Evolutionary conservation across 1,284 basidiomycete species (phyloP).

Genomic region (Boletus sp.): DNA sequence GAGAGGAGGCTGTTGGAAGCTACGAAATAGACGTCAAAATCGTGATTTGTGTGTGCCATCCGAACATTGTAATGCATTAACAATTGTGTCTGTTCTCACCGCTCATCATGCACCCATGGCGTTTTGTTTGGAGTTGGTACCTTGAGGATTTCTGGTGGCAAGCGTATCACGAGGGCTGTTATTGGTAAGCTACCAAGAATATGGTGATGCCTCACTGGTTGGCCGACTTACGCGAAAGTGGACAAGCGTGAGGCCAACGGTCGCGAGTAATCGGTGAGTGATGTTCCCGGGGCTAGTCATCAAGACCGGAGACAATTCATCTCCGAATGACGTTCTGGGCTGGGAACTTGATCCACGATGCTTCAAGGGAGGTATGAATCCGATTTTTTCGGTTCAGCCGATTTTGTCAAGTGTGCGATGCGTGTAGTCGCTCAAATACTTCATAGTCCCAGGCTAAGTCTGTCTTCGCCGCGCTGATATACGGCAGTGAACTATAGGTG

Average conservation of each 20-base stretch:
- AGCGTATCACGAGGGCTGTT: background rate
- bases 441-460: background rate
- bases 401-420: background rate
- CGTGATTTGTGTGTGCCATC: conserved; percentile 1
- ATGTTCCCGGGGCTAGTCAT: background rate
- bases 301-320: background rate
- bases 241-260: background rate
- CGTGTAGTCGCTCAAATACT: background rate
- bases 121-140: background rate
- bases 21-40: conserved; percentile 22
- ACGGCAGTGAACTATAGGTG: conserved; percentile 4
- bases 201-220: background rate
- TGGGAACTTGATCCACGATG: background rate
- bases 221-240: background rate
- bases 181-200: background rate
- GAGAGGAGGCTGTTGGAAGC: conserved; percentile 71
- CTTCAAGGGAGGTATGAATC: background rate
- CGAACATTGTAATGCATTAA: conserved; percentile 15
- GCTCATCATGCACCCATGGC: background rate
- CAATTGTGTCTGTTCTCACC: conserved; percentile 3
- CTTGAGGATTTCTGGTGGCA: background rate
- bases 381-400: background rate
- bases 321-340: background rate
- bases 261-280: background rate
- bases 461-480: conserved; percentile 6